Conservation (phyloP, 257 asterid species). For the Ocimum tenuiflorum region DNA sequence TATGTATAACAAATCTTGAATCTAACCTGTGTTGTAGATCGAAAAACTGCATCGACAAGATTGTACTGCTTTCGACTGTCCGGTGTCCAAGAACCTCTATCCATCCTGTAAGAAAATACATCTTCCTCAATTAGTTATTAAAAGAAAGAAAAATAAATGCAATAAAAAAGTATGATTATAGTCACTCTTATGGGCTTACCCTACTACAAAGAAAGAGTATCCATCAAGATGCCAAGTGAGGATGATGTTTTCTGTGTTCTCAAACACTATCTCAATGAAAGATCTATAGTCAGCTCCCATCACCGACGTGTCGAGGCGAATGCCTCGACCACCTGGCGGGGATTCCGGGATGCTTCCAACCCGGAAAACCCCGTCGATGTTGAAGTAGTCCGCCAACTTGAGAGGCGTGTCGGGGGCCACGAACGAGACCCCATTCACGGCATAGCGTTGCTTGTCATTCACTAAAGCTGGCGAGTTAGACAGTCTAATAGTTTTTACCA, state of each 20-base stretch:
- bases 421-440: slow-evolving; percentile 78
- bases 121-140: no score
- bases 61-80: slow-evolving; percentile 44
- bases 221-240: slow-evolving; percentile 97
- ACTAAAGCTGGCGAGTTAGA: slow-evolving; percentile 88
- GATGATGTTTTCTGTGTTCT: slow-evolving; percentile 67
- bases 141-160: no score
- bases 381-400: slow-evolving; percentile 81
- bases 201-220: slow-evolving; percentile 78
- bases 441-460: slow-evolving; percentile 75
- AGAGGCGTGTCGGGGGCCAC: slow-evolving; percentile 70
- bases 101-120: slow-evolving; percentile 43
- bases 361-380: slow-evolving; percentile 68
- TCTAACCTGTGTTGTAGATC: slow-evolving; percentile 56
- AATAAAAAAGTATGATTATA: no score
- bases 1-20: slow-evolving; percentile 17
- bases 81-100: slow-evolving; percentile 49
- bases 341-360: slow-evolving; percentile 68
- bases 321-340: slow-evolving; percentile 34
- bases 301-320: slow-evolving; percentile 57
- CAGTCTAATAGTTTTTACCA: slow-evolving; percentile 62
- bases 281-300: slow-evolving; percentile 66
- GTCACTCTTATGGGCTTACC: no score
- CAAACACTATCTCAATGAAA: slow-evolving; percentile 73
- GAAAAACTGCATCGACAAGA: slow-evolving; percentile 53